Evolutionary conservation across 2,329 filamentous ascomycete genomes (phyloP), one percentile per base, ranked within the genome.

Genomic region (Hypoxylon sp.): DNA sequence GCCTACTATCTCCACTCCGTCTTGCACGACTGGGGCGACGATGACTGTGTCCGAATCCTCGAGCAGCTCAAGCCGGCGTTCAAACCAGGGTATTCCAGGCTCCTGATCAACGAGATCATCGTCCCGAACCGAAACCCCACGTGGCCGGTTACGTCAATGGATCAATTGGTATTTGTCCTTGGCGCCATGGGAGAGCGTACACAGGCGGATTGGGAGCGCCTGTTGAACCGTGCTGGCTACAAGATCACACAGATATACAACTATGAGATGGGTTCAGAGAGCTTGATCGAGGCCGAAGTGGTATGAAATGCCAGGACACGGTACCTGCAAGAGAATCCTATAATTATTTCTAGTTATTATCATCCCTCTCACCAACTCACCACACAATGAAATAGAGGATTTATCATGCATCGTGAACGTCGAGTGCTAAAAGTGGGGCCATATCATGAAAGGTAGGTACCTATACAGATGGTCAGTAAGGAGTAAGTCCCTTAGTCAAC

Each of bases 31-130:
- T 81, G 77, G 76, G 72, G 73, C 0, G 76, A 80, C 42, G 73
- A 74, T 8, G 70, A 78, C 50, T 73, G 74, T 1, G 44, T 70
- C 4, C 57, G 53, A n/a, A 80, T 81, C 24, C 58, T 81, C 8
- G 60, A 71, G 32, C 66, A 78, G 20, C 63, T 78, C 3, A 66
- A 64, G 9, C 70, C 71, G 8, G 72, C 73, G 0, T 72, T 79
- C 70, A 71, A 69, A 30, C 69, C 56, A 24, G 71, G 76, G 51
- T 76, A 80, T 60, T 80, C 78, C 6, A 76, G 78, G 22, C 18
- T 83, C 2, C 66, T 83, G 7, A 71, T 83, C 18, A 79, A 80
- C 30, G 81, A 83, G 61, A 78, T 77, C 63, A 70, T 80, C 1
- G 70, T 83, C 11, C 76, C 78, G 4, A 56, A 64, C n/a, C 65